phyloP scores from a whole-genome alignment of 2,329 filamentous ascomycete species.

The Ceratocystis eucalypticola region DNA sequence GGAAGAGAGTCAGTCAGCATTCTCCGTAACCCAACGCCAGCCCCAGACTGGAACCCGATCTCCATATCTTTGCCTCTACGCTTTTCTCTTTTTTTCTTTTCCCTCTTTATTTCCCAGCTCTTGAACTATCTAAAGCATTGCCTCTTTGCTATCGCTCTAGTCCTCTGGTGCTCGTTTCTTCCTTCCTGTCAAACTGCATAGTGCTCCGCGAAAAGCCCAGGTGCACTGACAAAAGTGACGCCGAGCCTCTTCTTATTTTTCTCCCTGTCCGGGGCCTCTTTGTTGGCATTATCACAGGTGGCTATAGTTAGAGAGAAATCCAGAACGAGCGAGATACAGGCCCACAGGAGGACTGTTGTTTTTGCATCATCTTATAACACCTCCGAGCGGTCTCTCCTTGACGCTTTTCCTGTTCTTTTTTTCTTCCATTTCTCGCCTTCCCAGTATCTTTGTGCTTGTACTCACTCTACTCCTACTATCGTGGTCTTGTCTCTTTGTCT shows the following conservation, averaged over 20 bases:
- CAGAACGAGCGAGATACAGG: not conserved
- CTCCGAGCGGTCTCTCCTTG: not conserved
- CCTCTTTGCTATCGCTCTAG: not conserved
- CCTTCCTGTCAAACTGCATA: not conserved
- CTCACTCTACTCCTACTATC: too few species aligned
- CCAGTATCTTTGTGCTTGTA: too few species aligned
- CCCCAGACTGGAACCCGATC: not conserved
- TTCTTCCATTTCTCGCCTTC: too few species aligned
- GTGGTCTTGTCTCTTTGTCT: not conserved
- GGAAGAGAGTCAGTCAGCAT: not conserved
- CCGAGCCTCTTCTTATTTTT: not conserved
- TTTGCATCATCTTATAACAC: not conserved
- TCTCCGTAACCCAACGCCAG: not conserved
- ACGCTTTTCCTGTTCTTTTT: not conserved
- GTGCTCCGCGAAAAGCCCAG: not conserved
- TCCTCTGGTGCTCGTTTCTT: not conserved
- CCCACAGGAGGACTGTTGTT: not conserved
- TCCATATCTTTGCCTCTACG: not conserved
- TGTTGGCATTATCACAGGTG: conserved; percentile 6
- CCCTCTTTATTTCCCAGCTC: not conserved
- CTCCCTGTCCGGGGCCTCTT: not conserved
- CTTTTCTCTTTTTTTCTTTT: not conserved
- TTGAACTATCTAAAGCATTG: not conserved
- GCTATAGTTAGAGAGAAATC: not conserved
- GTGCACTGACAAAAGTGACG: not conserved